These are phyloP conservation scores for Carex kokanica DNA, from an alignment of 176 grass and related monocot genomes.

Conservation along the genomic window DNA sequence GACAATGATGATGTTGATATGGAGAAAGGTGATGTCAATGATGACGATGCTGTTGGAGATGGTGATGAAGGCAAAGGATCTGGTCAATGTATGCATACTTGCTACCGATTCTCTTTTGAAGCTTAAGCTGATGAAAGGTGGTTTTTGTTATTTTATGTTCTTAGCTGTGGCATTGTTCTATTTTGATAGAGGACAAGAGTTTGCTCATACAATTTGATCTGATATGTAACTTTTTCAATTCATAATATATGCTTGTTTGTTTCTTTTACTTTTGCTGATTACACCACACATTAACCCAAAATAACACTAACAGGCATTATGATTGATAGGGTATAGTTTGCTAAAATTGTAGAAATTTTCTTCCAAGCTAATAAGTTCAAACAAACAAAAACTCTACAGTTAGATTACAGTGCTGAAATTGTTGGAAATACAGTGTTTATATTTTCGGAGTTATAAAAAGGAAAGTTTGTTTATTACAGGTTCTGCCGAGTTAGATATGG, in stretches of 20 bases:
- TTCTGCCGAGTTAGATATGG: not conserved
- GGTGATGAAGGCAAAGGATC: constrained; percentile 5
- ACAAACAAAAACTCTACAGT: not conserved
- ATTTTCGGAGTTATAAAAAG: not conserved
- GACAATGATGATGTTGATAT: constrained; percentile 34
- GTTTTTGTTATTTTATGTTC: not conserved
- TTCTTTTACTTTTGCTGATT: no score
- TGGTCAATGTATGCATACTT: constrained; percentile 4
- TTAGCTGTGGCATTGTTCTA: not conserved
- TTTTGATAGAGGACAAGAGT: not conserved
- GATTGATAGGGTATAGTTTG: not conserved
- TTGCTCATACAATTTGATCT: not conserved
- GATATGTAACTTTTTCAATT: not conserved
- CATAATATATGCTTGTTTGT: no score
- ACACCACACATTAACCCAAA: not conserved
- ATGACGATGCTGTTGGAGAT: constrained; percentile 33
- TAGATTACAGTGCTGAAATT: not conserved
- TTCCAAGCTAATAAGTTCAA: not conserved
- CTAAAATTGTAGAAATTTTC: not conserved
- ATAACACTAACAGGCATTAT: not conserved
- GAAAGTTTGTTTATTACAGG: not conserved
- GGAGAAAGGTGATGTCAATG: constrained; percentile 44
- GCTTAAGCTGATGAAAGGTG: not conserved
- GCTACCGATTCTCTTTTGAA: not conserved
- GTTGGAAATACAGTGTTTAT: not conserved